Conservation (phyloP, 2,329 filamentous ascomycete species). For the Epichloe typhina region DNA sequence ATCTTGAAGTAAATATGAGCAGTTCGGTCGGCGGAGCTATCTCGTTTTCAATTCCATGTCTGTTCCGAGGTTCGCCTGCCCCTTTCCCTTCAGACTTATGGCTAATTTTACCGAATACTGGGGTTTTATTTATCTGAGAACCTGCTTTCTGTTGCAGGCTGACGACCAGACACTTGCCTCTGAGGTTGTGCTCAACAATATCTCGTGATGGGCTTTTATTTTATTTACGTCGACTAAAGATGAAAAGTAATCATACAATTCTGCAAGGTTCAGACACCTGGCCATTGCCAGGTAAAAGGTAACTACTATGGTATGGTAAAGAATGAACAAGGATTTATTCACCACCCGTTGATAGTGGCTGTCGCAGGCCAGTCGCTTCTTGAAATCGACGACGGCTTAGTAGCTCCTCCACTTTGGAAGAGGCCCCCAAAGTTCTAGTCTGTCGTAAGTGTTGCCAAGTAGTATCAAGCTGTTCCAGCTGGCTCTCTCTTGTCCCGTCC, state of each 20-base stretch:
- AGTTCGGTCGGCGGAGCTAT: background rate
- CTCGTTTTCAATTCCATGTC: too few species aligned
- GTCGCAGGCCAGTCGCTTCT: slow-evolving; percentile 18
- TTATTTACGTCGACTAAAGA: too few species aligned
- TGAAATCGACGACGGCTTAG: slow-evolving; percentile 38
- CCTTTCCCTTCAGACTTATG: too few species aligned
- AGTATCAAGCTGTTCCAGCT: slow-evolving; percentile 25
- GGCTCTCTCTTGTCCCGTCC: slow-evolving; percentile 13
- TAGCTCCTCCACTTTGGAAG: slow-evolving; percentile 44
- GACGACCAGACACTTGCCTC: too few species aligned
- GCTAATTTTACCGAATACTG: too few species aligned
- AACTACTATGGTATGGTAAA: background rate
- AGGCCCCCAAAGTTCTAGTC: slow-evolving; percentile 33
- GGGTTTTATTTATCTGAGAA: too few species aligned
- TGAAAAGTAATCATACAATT: background rate
- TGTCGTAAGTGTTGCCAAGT: slow-evolving; percentile 45
- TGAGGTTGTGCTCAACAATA: too few species aligned
- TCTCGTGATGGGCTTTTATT: too few species aligned
- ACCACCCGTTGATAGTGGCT: slow-evolving; percentile 5
- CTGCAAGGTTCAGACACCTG: background rate
- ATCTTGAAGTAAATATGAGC: background rate
- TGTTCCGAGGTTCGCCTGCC: too few species aligned
- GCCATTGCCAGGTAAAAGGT: background rate
- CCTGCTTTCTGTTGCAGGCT: too few species aligned
- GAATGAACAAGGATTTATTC: background rate